Conservation (phyloP, 495 filamentous ascomycete species). For the Xylaria sp. region DNA sequence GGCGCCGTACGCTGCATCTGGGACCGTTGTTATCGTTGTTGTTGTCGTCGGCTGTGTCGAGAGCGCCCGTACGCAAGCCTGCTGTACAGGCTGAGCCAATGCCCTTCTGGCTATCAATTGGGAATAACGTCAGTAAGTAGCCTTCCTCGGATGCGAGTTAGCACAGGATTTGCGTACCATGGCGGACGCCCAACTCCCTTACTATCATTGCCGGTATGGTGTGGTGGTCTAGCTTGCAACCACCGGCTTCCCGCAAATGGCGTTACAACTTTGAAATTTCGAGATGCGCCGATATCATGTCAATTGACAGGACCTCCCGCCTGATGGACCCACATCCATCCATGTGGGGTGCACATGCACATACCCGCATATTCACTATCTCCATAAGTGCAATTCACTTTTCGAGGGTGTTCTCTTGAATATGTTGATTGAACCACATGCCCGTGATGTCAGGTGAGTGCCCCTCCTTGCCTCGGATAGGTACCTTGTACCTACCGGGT, state of each 20-base stretch:
- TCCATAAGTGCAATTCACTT: neutral
- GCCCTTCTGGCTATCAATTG: conserved; percentile 51
- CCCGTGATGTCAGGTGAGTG: too few relatives aligned
- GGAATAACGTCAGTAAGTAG: conserved; percentile 31
- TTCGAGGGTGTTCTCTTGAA: neutral
- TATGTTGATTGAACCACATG: neutral
- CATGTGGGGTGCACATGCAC: neutral
- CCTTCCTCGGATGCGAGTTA: too few relatives aligned
- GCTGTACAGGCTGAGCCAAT: conserved; percentile 49
- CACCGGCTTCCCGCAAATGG: neutral
- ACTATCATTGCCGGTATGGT: conserved; percentile 56
- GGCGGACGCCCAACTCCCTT: conserved; percentile 57
- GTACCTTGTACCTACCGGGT: too few relatives aligned
- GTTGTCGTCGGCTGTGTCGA: conserved; percentile 33
- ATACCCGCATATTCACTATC: neutral
- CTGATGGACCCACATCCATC: too few relatives aligned
- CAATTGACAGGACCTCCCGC: neutral
- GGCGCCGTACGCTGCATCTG: neutral
- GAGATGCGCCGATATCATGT: conserved; percentile 20
- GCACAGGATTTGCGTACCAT: conserved; percentile 44
- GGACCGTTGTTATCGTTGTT: conserved; percentile 20
- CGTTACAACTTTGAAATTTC: conserved; percentile 24
- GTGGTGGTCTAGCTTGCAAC: conserved; percentile 1
- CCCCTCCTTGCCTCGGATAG: too few relatives aligned
- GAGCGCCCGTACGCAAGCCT: conserved; percentile 46